A percentile compares a stretch with the other conserved stretches of the same genome.
Conservation (phyloP, 1,284 basidiomycete genomes). For the Mycena sp. region DNA sequence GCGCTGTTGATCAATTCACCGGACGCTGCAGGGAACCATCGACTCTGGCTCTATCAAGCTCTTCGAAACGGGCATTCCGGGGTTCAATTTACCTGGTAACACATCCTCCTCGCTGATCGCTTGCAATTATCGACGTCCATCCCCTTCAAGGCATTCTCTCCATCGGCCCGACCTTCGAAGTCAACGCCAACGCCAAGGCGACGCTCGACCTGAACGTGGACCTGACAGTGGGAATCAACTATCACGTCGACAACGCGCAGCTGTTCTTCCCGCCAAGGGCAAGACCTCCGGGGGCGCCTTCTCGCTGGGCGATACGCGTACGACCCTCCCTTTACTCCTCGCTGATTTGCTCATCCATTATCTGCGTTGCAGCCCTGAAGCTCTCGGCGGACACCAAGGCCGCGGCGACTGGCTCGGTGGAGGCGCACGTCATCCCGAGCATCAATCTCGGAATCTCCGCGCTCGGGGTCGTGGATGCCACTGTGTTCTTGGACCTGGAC, state of each 20-base stretch:
- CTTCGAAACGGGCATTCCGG: slow-evolving; percentile 22
- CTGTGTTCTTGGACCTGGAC: slow-evolving; percentile 39
- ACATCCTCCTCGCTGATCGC: not conserved
- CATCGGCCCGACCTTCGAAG: slow-evolving; percentile 27
- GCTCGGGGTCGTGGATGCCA: slow-evolving; percentile 39
- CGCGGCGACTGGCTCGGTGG: slow-evolving; percentile 40
- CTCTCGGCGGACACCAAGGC: slow-evolving; percentile 44
- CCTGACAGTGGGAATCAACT: slow-evolving; percentile 36
- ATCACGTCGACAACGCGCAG: slow-evolving; percentile 33
- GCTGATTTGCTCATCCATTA: no score
- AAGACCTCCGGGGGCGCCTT: not conserved
- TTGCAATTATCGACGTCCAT: not conserved
- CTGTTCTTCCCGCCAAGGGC: slow-evolving; percentile 40
- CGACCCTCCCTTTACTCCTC: not conserved
- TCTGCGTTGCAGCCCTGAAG: slow-evolving; percentile 33
- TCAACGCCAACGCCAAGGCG: slow-evolving; percentile 18
- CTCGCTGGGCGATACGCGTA: slow-evolving; percentile 24
- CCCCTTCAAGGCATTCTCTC: slow-evolving; percentile 14
- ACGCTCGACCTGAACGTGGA: slow-evolving; percentile 35
- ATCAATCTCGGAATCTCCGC: slow-evolving; percentile 44
- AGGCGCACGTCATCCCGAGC: slow-evolving; percentile 47
- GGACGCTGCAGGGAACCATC: slow-evolving; percentile 42
- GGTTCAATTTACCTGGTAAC: slow-evolving; percentile 25
- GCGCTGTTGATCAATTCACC: not conserved
- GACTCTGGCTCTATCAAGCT: slow-evolving; percentile 30